Conservation (phyloP, 164 flowering plant genomes). For the Sextonia rubra region DNA sequence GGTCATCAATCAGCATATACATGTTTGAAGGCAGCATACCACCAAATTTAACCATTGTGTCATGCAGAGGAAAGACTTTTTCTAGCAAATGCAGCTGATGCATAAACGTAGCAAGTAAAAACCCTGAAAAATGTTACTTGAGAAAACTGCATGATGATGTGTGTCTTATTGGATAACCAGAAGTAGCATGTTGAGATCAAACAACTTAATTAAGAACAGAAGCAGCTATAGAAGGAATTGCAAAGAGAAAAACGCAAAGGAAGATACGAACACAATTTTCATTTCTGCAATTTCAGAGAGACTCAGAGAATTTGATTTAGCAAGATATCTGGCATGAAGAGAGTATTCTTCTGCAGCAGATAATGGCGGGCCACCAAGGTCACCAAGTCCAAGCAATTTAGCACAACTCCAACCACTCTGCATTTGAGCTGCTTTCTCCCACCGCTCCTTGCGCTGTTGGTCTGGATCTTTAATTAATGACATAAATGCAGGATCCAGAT, state of each 20-base stretch:
- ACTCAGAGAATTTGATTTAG: constrained; percentile 90
- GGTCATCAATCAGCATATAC: not conserved
- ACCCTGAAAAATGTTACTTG: not conserved
- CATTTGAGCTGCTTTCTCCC: constrained; percentile 85
- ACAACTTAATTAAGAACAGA: not conserved
- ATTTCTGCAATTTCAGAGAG: constrained; percentile 99
- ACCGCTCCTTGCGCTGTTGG: constrained; percentile 81
- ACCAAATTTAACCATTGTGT: not conserved
- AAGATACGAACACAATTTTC: constrained; percentile 89
- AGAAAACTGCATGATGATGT: not conserved
- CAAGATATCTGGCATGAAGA: constrained; percentile 92
- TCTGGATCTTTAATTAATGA: constrained; percentile 94
- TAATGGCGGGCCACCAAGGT: constrained; percentile 84
- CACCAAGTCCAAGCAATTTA: constrained; percentile 94
- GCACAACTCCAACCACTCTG: constrained; percentile 73
- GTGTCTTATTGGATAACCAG: not conserved
- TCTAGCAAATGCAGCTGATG: not conserved
- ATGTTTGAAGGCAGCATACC: not conserved
- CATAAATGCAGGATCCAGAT: constrained; percentile 98
- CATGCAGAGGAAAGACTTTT: not conserved
- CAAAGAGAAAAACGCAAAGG: not conserved
- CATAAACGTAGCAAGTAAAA: no score
- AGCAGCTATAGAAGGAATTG: not conserved
- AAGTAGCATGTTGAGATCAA: not conserved
- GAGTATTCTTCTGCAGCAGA: constrained; percentile 94